phyloP scores from a whole-genome alignment of 164 flowering plant genomes.

The Litsea cubeba region DNA sequence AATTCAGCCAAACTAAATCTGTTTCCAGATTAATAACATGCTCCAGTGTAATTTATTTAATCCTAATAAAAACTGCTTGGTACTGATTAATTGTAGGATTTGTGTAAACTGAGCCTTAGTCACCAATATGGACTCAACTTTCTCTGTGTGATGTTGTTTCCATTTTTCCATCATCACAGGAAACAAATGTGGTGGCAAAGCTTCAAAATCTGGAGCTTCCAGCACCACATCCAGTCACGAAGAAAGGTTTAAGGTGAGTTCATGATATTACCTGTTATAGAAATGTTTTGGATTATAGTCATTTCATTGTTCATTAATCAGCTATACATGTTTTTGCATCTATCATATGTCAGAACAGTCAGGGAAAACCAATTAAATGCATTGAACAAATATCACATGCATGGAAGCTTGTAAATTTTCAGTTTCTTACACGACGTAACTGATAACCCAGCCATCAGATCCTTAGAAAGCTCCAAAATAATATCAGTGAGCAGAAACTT shows the following conservation, averaged over 20 bases:
- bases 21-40: not conserved
- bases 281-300: not conserved
- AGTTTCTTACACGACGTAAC: too few relatives aligned
- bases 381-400: too few relatives aligned
- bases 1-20: not conserved
- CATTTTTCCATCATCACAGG: slow-evolving; percentile 40
- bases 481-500: too few relatives aligned
- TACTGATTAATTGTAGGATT: not conserved
- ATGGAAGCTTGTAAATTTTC: too few relatives aligned
- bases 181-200: slow-evolving; percentile 62
- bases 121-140: not conserved
- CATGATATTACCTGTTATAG: not conserved
- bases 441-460: too few relatives aligned
- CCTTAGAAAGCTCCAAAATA: too few relatives aligned
- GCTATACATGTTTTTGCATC: not conserved
- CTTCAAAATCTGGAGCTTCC: slow-evolving; percentile 68
- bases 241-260: slow-evolving; percentile 64
- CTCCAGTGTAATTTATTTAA: not conserved
- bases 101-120: not conserved
- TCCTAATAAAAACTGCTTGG: not conserved
- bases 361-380: not conserved
- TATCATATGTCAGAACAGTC: not conserved
- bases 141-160: not conserved
- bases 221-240: slow-evolving; percentile 51
- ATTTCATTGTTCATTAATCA: not conserved